Evolutionary conservation across 2,329 filamentous ascomycete species (phyloP), one percentile per base, ranked within the genome.

Genomic region (Xylariaceae sp.): DNA sequence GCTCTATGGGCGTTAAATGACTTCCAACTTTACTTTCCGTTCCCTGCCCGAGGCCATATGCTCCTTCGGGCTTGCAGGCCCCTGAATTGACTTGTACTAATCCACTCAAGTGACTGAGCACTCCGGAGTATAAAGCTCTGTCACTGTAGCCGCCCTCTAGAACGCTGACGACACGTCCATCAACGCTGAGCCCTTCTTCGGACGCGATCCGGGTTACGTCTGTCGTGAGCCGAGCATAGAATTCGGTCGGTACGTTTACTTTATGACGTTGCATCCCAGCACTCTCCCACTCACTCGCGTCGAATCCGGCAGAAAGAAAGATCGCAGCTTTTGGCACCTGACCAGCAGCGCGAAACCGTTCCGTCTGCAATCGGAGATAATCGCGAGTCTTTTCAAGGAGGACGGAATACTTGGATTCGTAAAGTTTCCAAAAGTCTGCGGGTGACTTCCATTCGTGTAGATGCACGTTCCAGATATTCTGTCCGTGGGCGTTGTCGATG

Each of bases 91-190:
- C 75, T 39, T 83, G 83, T 39, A 84, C 84, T 37, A 99, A 79
- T 5, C 92, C 94, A 62, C 88, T 89, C 16, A 99, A 70, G 70
- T 99, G 94, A 68, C 92, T 95, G 54, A 96, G 74, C 2, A 96
- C 86, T 42, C 94, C 94, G 32, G 90, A 96, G 49, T 82, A 87
- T 46, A 99, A 74, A 8, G 94, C 94, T 54, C 92, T 84, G 71
- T 99, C 89, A 67, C 92, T 96, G 67, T 99, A 99, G 0, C 94
- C 94, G 30, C 94, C 94, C 71, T 99, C 94, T 19, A 99, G 79
- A 2, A 97, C 91, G 68, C 92, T 97, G 66, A 99, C 86, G 19
- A 97, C 79, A 42, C 94, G 81, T 2, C 92, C 92, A 22, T 95
- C 87, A 1, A 89, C 88, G 26, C 81, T 80, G 1, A 89, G 81